These are phyloP conservation scores for Athelia sp. DNA, from an alignment of 1,284 basidiomycete genomes.

Conservation along the genomic window DNA sequence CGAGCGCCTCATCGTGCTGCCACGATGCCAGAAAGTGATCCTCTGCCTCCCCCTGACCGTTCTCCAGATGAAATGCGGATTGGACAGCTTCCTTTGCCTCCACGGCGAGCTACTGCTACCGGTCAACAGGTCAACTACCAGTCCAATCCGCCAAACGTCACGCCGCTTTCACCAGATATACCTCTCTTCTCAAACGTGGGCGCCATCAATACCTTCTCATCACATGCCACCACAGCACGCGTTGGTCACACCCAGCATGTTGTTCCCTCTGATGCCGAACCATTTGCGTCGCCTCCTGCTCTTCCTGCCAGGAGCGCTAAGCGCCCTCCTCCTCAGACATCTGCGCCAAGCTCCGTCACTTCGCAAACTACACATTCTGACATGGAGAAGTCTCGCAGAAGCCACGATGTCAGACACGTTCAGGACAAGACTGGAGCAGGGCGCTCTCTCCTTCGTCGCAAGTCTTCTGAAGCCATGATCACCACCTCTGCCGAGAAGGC, in stretches of 20 bases:
- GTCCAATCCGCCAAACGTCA: neutral
- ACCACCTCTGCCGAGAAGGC: conserved; percentile 22
- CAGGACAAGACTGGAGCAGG: neutral
- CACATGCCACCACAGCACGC: neutral
- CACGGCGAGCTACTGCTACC: neutral
- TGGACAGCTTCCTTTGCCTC: neutral
- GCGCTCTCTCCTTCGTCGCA: conserved; percentile 2
- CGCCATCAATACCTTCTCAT: neutral
- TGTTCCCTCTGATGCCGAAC: neutral
- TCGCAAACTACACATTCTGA: neutral
- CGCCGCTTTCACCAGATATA: neutral
- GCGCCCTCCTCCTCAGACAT: conserved; percentile 11
- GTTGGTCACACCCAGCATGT: neutral
- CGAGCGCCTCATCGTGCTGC: neutral
- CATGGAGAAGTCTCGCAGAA: neutral
- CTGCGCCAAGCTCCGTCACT: too few relatives aligned
- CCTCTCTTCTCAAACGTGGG: neutral
- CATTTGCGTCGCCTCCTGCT: neutral
- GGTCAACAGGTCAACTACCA: neutral
- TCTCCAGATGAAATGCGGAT: neutral
- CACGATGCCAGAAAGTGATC: neutral
- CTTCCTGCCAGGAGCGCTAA: conserved; percentile 10
- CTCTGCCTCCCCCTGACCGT: neutral
- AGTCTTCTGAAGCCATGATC: conserved; percentile 22
- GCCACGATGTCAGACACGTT: neutral